phyloP scores from a whole-genome alignment of 345 rosid genomes.

The Eucalyptus leucophloia region DNA sequence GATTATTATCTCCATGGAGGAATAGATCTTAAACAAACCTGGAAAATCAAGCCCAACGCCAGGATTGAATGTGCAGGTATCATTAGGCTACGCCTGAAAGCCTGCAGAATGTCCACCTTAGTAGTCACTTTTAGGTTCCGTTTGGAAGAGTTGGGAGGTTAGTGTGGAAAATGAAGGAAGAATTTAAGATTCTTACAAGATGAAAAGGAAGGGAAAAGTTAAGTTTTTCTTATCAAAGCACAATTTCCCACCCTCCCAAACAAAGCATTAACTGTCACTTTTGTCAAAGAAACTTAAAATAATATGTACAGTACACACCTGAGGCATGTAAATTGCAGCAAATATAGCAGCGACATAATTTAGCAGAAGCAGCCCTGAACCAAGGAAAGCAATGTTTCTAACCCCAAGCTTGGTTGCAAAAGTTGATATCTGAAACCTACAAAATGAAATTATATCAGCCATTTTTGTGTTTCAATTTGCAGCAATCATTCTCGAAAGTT shows the following conservation, averaged over 20 bases:
- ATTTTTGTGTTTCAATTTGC: not conserved
- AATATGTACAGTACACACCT: slow-evolving; percentile 27
- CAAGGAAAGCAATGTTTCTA: slow-evolving; percentile 85
- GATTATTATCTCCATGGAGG: not conserved
- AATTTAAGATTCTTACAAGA: not conserved
- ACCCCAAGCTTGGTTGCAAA: slow-evolving; percentile 92
- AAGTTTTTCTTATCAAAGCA: not conserved
- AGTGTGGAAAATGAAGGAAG: not conserved
- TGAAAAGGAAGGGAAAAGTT: not conserved
- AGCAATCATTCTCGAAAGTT: not conserved
- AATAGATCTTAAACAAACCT: slow-evolving; percentile 27
- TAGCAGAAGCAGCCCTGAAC: slow-evolving; percentile 73
- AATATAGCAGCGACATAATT: slow-evolving; percentile 67
- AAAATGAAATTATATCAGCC: not conserved
- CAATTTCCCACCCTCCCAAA: not conserved
- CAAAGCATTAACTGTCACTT: not conserved
- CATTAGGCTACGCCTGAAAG: slow-evolving; percentile 67
- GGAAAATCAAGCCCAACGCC: slow-evolving; percentile 69
- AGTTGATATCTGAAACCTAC: slow-evolving; percentile 87
- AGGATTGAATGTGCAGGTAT: slow-evolving; percentile 62
- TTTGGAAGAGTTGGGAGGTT: not conserved
- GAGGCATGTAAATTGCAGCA: slow-evolving; percentile 84
- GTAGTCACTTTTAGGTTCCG: not conserved
- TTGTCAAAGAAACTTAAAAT: not conserved
- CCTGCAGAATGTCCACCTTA: slow-evolving; percentile 24